Base-by-base conservation (phyloP, 345 rosid species). In the Kandelia obovata region DNA sequence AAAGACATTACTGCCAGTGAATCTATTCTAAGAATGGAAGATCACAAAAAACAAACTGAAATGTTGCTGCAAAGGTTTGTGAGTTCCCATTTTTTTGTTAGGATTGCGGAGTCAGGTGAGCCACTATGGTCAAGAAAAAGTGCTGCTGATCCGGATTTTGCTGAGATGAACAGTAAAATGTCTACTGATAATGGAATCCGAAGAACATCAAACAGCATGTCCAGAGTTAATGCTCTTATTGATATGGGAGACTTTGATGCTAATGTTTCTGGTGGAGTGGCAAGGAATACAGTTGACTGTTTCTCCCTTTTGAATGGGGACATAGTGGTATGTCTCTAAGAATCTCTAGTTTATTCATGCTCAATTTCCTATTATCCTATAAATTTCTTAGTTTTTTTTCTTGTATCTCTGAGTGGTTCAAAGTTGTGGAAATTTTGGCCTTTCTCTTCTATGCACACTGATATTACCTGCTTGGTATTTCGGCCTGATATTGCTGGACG, bases 11-110 rank as follows among this genome's bases (percentile, higher is more conserved):
- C 92, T 78, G 93, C 82, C 60, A 90, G 97, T 68, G 97, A 92
- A 83, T 86, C 96, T 59, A 75, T 89, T 51, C 89, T 92, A 67
- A 83, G 92, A 81, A 89, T 84, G 96, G 97, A 96, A 78, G 96
- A 89, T 78, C 89, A 80, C 72, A 83, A 80, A 76, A 87, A 91
- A 67, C 88, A 81, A 72, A 87, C 91, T 35, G 97, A 85, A 76
- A 84, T 69, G 25, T 73, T 89, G 72, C 79, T 92, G 81, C 86
- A 89, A 67, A 92, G 84, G 80, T 85, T 96, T 83, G 83, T 84
- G 77, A 88, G 86, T 86, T 96, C 99, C 59, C 92, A 92, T 82
- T 96, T 92, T 86, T 89, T 96, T 74, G 98, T 87, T 64, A 90
- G 97, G 84, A 89, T 92, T 64, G 89, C 95, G 19, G 98, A 88